These are phyloP conservation scores for Clarireedia hainanense DNA, from an alignment of 2,329 filamentous ascomycete genomes.

Conservation along the genomic window DNA sequence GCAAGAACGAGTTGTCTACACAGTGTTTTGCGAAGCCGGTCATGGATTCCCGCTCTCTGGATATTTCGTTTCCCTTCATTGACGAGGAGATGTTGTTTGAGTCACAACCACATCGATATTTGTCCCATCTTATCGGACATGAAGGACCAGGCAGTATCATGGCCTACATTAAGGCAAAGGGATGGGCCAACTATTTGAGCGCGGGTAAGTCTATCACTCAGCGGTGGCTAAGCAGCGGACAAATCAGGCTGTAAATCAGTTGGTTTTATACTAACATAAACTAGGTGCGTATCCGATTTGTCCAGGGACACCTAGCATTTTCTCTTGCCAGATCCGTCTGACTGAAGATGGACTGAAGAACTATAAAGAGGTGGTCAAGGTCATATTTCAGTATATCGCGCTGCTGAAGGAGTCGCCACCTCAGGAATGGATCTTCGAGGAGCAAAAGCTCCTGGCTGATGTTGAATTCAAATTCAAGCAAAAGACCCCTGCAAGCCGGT, in stretches of 20 bases:
- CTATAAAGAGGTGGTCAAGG: constrained; percentile 60
- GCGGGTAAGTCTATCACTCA: constrained; percentile 32
- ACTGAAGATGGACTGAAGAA: constrained; percentile 51
- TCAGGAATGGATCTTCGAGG: constrained; percentile 88
- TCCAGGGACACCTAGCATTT: constrained; percentile 55
- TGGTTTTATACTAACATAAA: neutral
- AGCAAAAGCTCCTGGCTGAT: constrained; percentile 83
- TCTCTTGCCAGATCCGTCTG: constrained; percentile 56
- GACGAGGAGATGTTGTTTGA: constrained; percentile 62
- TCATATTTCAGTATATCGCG: constrained; percentile 74
- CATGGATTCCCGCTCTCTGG: constrained; percentile 58
- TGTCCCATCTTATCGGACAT: constrained; percentile 66
- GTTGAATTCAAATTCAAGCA: constrained; percentile 94
- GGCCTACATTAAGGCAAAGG: constrained; percentile 63
- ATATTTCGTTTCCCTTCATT: constrained; percentile 60
- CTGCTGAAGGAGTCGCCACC: constrained; percentile 74
- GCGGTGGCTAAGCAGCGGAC: too few species aligned
- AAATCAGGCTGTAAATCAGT: neutral
- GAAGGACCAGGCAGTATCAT: constrained; percentile 69
- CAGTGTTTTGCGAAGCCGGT: constrained; percentile 67
- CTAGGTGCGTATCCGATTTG: constrained; percentile 53
- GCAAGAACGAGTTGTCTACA: constrained; percentile 50
- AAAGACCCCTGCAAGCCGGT: constrained; percentile 81
- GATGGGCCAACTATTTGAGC: constrained; percentile 61
- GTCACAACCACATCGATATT: constrained; percentile 60